phyloP scores from a whole-genome alignment of 1,139 yeast species.

The Lodderomyces theae region DNA sequence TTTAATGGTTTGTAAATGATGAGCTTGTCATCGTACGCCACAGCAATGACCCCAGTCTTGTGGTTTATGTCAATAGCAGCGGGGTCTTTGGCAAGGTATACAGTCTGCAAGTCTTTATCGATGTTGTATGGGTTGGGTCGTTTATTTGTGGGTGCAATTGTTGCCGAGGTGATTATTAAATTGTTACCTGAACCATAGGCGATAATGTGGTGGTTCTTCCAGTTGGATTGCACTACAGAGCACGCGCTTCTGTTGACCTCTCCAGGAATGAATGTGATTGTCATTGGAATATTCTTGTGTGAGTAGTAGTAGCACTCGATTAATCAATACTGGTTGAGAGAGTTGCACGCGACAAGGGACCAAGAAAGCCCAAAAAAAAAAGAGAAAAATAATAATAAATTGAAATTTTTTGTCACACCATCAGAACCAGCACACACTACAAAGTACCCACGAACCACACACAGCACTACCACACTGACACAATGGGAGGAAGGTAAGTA shows the following conservation, averaged over 20 bases:
- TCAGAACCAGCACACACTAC: neutral
- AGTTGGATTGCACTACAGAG: conserved; percentile 58
- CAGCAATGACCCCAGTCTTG: conserved; percentile 55
- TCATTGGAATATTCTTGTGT: conserved; percentile 34
- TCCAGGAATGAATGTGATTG: conserved; percentile 77
- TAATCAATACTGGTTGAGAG: no score
- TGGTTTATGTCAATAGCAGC: conserved; percentile 61
- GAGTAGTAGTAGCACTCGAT: neutral
- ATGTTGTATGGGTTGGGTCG: conserved; percentile 13
- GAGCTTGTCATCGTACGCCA: conserved; percentile 35
- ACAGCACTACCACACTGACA: neutral
- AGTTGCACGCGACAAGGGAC: no score
- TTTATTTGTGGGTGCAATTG: conserved; percentile 14
- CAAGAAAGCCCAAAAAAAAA: neutral
- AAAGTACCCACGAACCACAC: neutral
- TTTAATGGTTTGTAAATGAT: conserved; percentile 44
- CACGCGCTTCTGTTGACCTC: conserved; percentile 63
- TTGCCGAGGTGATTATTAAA: conserved; percentile 50
- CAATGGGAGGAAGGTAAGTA: conserved; percentile 36
- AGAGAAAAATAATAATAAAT: neutral
- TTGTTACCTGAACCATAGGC: conserved; percentile 90
- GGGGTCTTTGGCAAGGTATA: conserved; percentile 69
- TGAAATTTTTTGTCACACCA: no score
- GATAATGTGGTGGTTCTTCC: conserved; percentile 67
- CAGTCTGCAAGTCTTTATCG: conserved; percentile 62